These are phyloP conservation scores for Populus hybrid DNA, from an alignment of 441 rosid species.

Conservation along the genomic window DNA sequence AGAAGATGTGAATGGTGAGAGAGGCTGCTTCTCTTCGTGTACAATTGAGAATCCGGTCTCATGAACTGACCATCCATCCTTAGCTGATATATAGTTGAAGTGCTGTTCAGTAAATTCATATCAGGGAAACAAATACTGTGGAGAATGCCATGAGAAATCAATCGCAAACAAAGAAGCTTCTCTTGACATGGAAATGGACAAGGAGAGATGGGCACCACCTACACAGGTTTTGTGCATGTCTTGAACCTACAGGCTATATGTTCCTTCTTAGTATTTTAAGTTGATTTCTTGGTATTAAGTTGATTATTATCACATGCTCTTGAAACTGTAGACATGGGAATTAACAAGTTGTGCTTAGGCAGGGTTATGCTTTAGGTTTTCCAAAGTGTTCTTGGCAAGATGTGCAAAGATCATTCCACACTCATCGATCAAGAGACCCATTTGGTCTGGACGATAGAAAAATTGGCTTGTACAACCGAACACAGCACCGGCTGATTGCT, in stretches of 20 bases:
- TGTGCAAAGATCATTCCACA: background rate
- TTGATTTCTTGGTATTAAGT: background rate
- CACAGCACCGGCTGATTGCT: background rate
- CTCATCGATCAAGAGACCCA: background rate
- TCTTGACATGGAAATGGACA: slow-evolving; percentile 6
- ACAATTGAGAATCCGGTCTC: background rate
- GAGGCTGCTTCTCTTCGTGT: background rate
- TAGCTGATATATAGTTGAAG: background rate
- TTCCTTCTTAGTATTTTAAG: background rate
- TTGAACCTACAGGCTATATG: background rate
- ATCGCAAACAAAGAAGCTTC: slow-evolving; percentile 6
- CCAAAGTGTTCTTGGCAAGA: background rate
- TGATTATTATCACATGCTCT: background rate
- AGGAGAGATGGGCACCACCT: slow-evolving; percentile 10
- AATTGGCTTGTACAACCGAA: no score
- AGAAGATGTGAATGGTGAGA: slow-evolving; percentile 6
- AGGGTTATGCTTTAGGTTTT: background rate
- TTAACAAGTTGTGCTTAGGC: background rate
- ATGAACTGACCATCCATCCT: background rate
- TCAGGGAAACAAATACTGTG: slow-evolving; percentile 7
- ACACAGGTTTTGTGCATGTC: background rate
- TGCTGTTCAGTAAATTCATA: background rate
- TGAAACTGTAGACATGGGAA: background rate
- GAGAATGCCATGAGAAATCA: background rate
- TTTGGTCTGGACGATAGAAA: background rate